Evolutionary conservation across 306 rosid species (phyloP), one percentile per base, ranked within the genome.

Genomic region (Acacia crassicarpa): DNA sequence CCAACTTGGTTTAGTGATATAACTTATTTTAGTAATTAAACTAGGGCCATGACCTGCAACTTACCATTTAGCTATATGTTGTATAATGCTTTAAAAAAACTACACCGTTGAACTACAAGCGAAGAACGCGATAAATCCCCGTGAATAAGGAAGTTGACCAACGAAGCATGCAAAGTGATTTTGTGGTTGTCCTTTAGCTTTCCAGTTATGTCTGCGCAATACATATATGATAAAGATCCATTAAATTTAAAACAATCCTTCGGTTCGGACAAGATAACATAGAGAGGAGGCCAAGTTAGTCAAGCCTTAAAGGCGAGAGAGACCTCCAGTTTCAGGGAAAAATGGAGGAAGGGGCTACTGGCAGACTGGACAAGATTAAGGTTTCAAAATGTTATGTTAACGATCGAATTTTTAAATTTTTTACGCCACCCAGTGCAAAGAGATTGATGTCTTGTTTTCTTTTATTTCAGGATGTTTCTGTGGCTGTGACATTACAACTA

Each of bases 401-500:
- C 23, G 12, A 11, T 58, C 65, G 8, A 58, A 56, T 14, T 58
- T 30, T 63, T 25, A 25, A 25, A 0, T 63, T 32, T 6, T 32
- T 13, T 8, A 7, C 56, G 4, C 27, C 27, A 27, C 66, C 7
- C 30, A 15, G 10, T 6, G 15, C 6, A 14, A 0, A 7, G 43
- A 63, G 35, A 63, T 27, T 32, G 22, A 15, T 63, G 0, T 3
- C 0, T 62, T 27, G 19, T 65, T 65, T 32, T 65, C 11, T 16
- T 65, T 3, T 10, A 13, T 65, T 32, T 65, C 10, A 65, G 70
- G 70, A 6, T 15, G 70, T 65, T 65, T 71, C 58, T 0, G 25
- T 44, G 75, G 15, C n/a, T 0, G 80, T 84, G 67, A 84, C 84
- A 15, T 9, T 92, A 72, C 87, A 81, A 6, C 76, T 92, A 20